Base-by-base conservation (phyloP, 441 rosid species). In the Adansonia rubrostipa region DNA sequence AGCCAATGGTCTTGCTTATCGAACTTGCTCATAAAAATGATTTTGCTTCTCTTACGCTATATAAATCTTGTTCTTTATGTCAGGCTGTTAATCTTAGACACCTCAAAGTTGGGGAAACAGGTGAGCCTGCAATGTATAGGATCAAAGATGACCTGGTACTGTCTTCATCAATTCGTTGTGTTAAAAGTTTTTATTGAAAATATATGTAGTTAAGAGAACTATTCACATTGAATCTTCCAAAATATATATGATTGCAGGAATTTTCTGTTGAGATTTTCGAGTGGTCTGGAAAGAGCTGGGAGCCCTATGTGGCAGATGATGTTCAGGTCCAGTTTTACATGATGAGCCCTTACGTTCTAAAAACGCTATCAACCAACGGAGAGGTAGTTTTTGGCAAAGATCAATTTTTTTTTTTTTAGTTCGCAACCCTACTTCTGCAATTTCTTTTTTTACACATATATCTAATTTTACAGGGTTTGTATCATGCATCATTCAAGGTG, bases 311-410 rank as follows among this genome's bases (percentile, higher is more conserved):
- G n/a, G 87, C 96, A 20, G 74, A 90, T 77, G 98, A 95, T 79
- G 91, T 91, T 80, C 96, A 91, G 85, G 93, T 95, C 79, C 99
- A 91, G 78, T 91, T 95, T 77, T 91, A 90, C 87, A 93, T 92
- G 99, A 95, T 92, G 98, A 93, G 97, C 82, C 97, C 97, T 28
- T 93, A 92, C 70, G 92, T 93, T 36, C 81, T 95, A 85, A 93
- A 92, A 87, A 90, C 94, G 28, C 80, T 92, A 68, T 89, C 96
- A 68, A 80, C 95, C 44, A 82, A 95, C 77, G 80, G 84, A 60
- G 87, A 89, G 92, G 97, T 91, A 80, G 42, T 62, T 36, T 80
- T 56, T 58, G 17, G 64, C 24, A 64, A 33, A 40, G 17, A 50
- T 22, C 67, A 19, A 24, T 24, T 24, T 24, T 0, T 24, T 24